Evolutionary conservation across 768 basidiomycete genomes (phyloP), one percentile per base, ranked within the genome.

Genomic region (Trichaptum fuscoviolaceum): DNA sequence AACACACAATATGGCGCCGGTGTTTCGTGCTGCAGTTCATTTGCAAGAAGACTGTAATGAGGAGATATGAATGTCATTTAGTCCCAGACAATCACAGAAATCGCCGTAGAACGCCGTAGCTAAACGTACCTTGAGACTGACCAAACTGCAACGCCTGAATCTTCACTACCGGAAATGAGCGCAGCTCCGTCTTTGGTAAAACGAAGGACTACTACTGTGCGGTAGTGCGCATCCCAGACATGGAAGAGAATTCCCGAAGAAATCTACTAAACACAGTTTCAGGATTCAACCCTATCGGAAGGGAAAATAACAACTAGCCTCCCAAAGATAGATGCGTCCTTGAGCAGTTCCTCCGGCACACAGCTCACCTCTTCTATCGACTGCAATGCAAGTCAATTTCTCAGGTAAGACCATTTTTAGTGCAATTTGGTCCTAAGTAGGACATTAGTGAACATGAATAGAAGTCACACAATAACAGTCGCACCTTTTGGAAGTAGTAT

Each of bases 151-250:
- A 95, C 85, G 36, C 88, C 87, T 58, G 96, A 93, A 74, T 99
- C 97, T 68, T 96, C 93, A 65, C 92, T 94, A 4, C 91, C 94
- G 35, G 93, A 92, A 20, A 98, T 71, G 59, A 99, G 80, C 6
- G 89, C 86, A 59, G 83, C 84, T 35, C 92, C 91, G 72, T 97
- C 95, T 23, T 82, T 81, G 9, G 93, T 91, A 75, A 98, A 99
- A 58, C 85, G 86, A 1, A 99, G 77, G 9, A 90, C 88, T 67
- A 86, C 91, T 64, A 98, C 85, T 73, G 88, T 84, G 66, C 96
- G 91, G 78, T 99, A 99, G 76, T 99, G 96, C 20, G 96, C 96
- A 67, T 98, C 96, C 87, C 95, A 95, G 0, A 92, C 85, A 70
- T 90, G 87, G 80, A 88, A 94, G 60, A 98, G 80, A 64, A 96